Evolutionary conservation across 2,329 filamentous ascomycete species (phyloP), one percentile per base, ranked within the genome.

Genomic region (Ceratocystis destructans): DNA sequence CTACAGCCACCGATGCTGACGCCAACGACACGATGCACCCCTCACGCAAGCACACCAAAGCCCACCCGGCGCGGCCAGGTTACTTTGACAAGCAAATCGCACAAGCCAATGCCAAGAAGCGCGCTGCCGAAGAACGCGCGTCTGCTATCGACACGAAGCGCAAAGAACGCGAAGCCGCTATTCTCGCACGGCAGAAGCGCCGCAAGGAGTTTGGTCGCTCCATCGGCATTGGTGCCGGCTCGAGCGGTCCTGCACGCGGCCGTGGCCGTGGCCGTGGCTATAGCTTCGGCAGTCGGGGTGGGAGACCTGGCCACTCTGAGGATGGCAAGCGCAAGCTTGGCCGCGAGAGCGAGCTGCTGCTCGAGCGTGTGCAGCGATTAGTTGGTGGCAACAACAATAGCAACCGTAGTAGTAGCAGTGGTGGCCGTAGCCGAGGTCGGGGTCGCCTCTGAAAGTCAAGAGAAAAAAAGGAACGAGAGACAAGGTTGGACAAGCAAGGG

Each of bases 291-390:
- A 37, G 65, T 1, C 5, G 57, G 1, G 62, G 57, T 28, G 63
- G 37, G 37, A 41, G 37, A 15, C 3, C 37, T 41, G 41, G 55
- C 25, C 45, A 64, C 15, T 25, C 71, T 69, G 74, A 78, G 70
- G 82, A 86, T 72, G 87, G 87, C 7, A 83, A 87, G 76, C 79
- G 85, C 72, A 89, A 87, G 75, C 73, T 94, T 57, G 89, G 89
- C 1, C 80, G 87, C 66, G 88, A 92, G 77, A 89, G 88, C 70
- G 82, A 81, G 48, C 80, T 89, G 44, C 71, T 94, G 71, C 76
- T 93, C 63, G 85, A 88, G 72, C 87, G 84, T 74, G 84, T 90
- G 33, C 84, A 86, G 77, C 83, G 80, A 72, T 77, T 91, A 74
- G 81, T 90, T 69, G 80, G 78, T 1, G 70, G 74, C 44, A 61